Evolutionary conservation across 805 yeast species (phyloP).

Genomic region (Myxozyma kluyveri): DNA sequence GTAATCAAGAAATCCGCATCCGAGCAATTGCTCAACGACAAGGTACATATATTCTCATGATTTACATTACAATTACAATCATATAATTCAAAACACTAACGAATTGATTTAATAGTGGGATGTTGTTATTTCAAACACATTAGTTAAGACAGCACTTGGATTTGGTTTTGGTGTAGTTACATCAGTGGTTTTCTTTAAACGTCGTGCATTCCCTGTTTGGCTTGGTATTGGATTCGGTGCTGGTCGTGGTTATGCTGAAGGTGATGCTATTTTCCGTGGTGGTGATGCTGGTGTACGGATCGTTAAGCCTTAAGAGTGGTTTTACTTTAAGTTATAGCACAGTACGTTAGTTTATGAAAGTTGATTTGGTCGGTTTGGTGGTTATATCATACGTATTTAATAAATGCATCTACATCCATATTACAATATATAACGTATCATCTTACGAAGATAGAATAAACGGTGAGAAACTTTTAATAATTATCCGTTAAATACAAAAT

Average conservation of each 20-base stretch:
- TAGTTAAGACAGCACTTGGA: slow-evolving; percentile 94
- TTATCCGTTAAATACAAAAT: no score
- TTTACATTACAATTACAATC: background rate
- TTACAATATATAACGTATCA: background rate
- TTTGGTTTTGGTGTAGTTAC: slow-evolving; percentile 95
- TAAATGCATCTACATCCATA: background rate
- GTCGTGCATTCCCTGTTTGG: slow-evolving; percentile 98
- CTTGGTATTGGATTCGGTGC: slow-evolving; percentile 95
- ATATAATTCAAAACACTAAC: background rate
- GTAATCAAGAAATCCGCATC: slow-evolving; percentile 32
- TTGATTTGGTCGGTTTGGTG: background rate
- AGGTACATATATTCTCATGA: slow-evolving; percentile 33
- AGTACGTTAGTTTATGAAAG: background rate
- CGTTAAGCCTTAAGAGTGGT: slow-evolving; percentile 15
- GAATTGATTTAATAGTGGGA: slow-evolving; percentile 62
- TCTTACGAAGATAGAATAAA: background rate
- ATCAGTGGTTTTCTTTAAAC: slow-evolving; percentile 82
- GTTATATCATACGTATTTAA: background rate
- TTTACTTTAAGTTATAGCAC: background rate
- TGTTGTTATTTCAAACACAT: slow-evolving; percentile 86
- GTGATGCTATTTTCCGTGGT: slow-evolving; percentile 89
- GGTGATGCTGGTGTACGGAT: slow-evolving; percentile 30
- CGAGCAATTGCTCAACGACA: slow-evolving; percentile 40
- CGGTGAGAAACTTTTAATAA: background rate
- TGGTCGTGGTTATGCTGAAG: slow-evolving; percentile 98